Base-by-base conservation (phyloP, 192 early-diverging fungal genomes). In the Endogone sp. region DNA sequence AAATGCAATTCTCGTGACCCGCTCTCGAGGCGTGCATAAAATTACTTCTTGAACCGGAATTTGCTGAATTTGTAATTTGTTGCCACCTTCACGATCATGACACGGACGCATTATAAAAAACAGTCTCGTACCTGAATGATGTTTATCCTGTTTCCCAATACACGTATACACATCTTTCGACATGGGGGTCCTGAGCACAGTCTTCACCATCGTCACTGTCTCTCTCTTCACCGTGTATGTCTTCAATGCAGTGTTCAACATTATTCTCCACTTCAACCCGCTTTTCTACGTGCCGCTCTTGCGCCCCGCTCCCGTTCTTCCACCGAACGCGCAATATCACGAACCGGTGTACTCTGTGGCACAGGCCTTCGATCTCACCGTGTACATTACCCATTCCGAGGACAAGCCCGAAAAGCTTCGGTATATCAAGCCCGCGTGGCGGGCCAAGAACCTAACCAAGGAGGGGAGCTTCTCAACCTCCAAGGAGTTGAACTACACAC, bases 101-200 rank as follows among this genome's bases (percentile, higher is more conserved):
- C n/a, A n/a, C n/a, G n/a, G n/a, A n/a, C n/a, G n/a, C n/a, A n/a
- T n/a, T n/a, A n/a, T n/a, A n/a, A n/a, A n/a, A n/a, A n/a, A n/a
- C n/a, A n/a, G n/a, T n/a, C n/a, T n/a, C n/a, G n/a, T n/a, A n/a
- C n/a, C n/a, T n/a, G n/a, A n/a, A n/a, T n/a, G n/a, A n/a, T n/a
- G n/a, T n/a, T n/a, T n/a, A n/a, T n/a, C n/a, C n/a, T n/a, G n/a
- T n/a, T n/a, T n/a, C n/a, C n/a, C n/a, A n/a, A 49, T 49, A 49
- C 1, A 16, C 6, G 37, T 16, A 16, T 16, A 49, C 37, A 49
- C 37, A 49, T 16, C 16, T 16, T 49, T 49, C 37, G 56, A 8
- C 32, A 70, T 70, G 69, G 69, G 69, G 29, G n/a, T 66, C 28
- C 28, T 70, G 13, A 60, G 69, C 31, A 27, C 30, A n/a, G 56